Evolutionary conservation across 306 rosid species (phyloP), one percentile per base, ranked within the genome.

Genomic region (Cucurbita argyrosperma): DNA sequence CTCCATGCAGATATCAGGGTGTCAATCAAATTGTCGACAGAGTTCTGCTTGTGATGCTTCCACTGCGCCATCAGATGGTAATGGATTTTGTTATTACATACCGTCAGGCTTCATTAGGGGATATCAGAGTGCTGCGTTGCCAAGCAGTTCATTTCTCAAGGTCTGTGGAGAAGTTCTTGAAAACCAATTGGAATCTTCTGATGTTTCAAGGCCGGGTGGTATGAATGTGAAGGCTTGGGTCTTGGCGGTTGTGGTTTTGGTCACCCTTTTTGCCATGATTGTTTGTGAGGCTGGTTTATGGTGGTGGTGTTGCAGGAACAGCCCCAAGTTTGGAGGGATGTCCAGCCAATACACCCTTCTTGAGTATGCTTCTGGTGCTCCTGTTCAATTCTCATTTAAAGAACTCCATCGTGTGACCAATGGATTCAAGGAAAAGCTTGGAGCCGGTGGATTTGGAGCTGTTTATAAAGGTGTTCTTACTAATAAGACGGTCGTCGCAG

Each of bases 301-400:
- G 97, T 78, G 83, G 74, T 90, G 90, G 85, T 90, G 89, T 73
- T 93, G 96, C 80, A 81, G 90, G 51, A 89, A 86, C 58, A 78
- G 72, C 39, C 39, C 77, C 2, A 81, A 77, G 7, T 83, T 88
- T 39, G 88, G 92, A 39, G 88, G 79, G 38, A 79, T 88, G 78
- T 87, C 98, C 2, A 81, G 89, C 58, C 89, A 89, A 14, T 86
- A 89, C 72, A 90, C 94, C n/a, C 96, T 94, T 74, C 90, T 94
- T 46, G 98, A 94, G 86, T 94, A 94, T 84, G 98, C 98, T 53
- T 94, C 98, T 8, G 92, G 98, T 16, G 98, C 97, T 0, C 97
- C 98, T 0, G 86, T 89, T 46, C 97, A 94, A 84, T 94, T 94
- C 80, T 79, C 89, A 0, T 86, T 79, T 74, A 90, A 82, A 83